Percentiles rank a stretch among this genome's conserved stretches.
Evolutionary conservation across 371 early-diverging fungal species (phyloP).

Genomic region (Rhizopus arrhizus): DNA sequence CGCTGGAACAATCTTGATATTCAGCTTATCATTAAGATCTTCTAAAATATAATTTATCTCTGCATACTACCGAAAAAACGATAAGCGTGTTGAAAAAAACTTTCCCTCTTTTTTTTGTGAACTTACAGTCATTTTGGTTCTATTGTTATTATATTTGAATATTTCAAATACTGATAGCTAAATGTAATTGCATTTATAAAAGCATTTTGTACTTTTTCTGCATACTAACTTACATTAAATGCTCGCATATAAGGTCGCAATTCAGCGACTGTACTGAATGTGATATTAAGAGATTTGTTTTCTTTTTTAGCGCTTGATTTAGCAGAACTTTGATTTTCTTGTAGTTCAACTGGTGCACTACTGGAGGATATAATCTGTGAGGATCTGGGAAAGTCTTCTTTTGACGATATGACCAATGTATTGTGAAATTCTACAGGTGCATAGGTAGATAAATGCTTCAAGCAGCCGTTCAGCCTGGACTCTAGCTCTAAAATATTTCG

Average conservation of each 20-base stretch:
- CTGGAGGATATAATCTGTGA: not conserved
- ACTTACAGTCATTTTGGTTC: conserved; percentile 25
- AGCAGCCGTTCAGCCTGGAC: conserved; percentile 37
- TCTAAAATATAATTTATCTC: conserved; percentile 54
- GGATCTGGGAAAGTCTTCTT: not conserved
- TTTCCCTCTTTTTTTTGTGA: not conserved
- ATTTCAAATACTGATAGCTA: conserved; percentile 29
- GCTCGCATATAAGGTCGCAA: conserved; percentile 51
- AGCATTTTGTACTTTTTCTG: not conserved
- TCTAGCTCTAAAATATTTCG: conserved; percentile 48
- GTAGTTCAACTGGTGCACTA: conserved; percentile 15
- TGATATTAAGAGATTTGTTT: not conserved
- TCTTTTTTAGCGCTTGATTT: conserved; percentile 9
- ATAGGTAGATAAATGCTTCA: conserved; percentile 41
- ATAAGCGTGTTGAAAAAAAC: no score
- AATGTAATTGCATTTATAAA: not conserved
- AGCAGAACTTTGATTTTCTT: not conserved
- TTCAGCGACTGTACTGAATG: conserved; percentile 14
- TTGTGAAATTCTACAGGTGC: conserved; percentile 45
- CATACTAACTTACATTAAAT: conserved; percentile 40
- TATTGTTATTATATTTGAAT: conserved; percentile 15
- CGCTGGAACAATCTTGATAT: conserved; percentile 47
- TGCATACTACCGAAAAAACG: conserved; percentile 16
- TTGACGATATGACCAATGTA: not conserved
- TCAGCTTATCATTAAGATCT: conserved; percentile 57